These are phyloP conservation scores for Saccharomycopsis hybrid DNA, from an alignment of 1,139 yeast genomes.

Conservation along the genomic window DNA sequence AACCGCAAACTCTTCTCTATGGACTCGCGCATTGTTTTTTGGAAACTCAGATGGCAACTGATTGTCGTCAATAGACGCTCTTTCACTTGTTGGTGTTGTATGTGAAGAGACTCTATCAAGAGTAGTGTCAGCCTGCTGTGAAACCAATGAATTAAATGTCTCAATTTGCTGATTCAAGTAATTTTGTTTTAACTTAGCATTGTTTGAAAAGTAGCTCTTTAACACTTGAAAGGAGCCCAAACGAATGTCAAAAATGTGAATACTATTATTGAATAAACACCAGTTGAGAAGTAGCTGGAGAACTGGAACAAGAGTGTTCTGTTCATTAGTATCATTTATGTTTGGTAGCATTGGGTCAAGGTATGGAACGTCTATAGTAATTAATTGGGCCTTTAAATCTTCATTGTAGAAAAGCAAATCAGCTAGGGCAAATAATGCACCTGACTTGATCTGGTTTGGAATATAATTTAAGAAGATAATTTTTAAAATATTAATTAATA, in stretches of 20 bases:
- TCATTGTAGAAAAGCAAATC: conserved; percentile 64
- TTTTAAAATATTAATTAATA: conserved; percentile 54
- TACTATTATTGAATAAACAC: conserved; percentile 73
- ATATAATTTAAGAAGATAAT: conserved; percentile 62
- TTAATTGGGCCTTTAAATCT: conserved; percentile 59
- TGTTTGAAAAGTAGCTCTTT: conserved; percentile 62
- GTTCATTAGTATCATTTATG: conserved; percentile 24
- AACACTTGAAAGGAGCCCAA: conserved; percentile 63
- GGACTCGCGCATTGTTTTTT: not conserved
- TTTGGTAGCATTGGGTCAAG: conserved; percentile 59
- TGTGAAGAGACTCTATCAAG: too few relatives aligned
- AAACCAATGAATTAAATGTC: conserved; percentile 29
- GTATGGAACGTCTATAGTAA: conserved; percentile 85
- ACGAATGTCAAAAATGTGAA: conserved; percentile 77
- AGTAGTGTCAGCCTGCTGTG: conserved; percentile 2
- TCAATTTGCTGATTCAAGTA: conserved; percentile 63
- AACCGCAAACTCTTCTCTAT: not conserved
- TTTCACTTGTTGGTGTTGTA: conserved; percentile 1
- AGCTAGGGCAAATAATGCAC: conserved; percentile 68
- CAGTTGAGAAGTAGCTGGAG: conserved; percentile 72
- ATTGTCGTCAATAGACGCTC: not conserved
- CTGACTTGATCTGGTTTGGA: conserved; percentile 49
- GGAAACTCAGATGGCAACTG: too few relatives aligned
- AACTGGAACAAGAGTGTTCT: conserved; percentile 44
- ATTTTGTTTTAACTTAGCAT: conserved; percentile 50